Conservation (phyloP, 1,139 yeast genomes). For the Ashbya aceris region DNA sequence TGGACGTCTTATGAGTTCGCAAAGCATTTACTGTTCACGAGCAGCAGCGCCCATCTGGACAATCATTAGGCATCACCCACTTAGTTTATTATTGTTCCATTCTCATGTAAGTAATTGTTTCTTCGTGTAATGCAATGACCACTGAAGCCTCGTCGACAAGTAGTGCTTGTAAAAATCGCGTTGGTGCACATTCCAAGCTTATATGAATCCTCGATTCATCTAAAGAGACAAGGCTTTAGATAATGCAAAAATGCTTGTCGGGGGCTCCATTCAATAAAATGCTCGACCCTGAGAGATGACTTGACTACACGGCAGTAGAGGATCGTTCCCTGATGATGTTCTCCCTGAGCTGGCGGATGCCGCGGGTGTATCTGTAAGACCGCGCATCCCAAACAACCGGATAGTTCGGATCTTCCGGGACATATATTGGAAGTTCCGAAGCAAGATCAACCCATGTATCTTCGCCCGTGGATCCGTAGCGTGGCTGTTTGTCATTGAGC, state of each 20-base stretch:
- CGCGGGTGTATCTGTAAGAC: constrained; percentile 32
- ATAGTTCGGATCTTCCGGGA: constrained; percentile 36
- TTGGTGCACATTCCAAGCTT: no score
- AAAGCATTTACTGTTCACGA: constrained; percentile 34
- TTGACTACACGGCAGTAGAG: not conserved
- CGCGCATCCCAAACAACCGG: constrained; percentile 47
- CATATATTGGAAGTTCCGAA: constrained; percentile 16
- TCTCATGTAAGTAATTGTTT: not conserved
- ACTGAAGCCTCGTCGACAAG: not conserved
- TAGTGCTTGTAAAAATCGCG: not conserved
- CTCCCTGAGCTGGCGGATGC: constrained; percentile 26
- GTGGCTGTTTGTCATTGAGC: constrained; percentile 34
- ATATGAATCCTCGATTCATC: no score
- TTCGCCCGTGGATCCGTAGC: constrained; percentile 15
- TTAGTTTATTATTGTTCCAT: no score
- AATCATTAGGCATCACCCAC: no score
- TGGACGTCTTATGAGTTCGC: constrained; percentile 99
- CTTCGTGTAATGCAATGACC: not conserved
- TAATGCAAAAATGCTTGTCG: no score
- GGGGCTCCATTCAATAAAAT: no score
- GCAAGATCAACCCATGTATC: constrained; percentile 42
- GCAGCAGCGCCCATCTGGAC: not conserved
- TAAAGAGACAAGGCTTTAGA: no score
- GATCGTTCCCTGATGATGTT: constrained; percentile 11
- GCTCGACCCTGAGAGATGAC: no score